phyloP scores from a whole-genome alignment of 2,329 filamentous ascomycete species.

The Alternaria tenuissima region DNA sequence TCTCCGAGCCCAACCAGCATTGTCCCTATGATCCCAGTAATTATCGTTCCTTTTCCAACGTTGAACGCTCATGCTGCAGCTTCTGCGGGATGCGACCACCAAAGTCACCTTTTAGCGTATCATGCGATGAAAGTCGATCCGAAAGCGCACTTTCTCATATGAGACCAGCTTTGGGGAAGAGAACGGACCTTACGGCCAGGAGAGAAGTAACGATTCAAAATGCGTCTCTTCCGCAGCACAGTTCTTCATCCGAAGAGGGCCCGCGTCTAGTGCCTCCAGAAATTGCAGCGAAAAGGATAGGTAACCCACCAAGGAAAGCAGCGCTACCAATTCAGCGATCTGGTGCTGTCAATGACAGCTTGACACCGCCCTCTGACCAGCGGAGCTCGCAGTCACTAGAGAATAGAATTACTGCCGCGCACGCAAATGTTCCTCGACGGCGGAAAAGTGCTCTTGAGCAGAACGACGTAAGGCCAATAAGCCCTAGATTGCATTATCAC shows the following conservation, averaged over 20 bases:
- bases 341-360: neutral
- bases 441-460: neutral
- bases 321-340: conserved; percentile 10
- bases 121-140: conserved; percentile 25
- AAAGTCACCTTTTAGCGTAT: conserved; percentile 11
- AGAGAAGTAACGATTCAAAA: neutral
- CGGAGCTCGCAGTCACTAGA: neutral
- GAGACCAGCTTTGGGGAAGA: neutral
- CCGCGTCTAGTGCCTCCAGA: conserved; percentile 18
- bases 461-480: conserved; percentile 10
- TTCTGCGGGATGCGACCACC: conserved; percentile 27
- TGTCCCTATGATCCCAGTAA: conserved; percentile 29
- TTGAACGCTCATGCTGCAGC: conserved; percentile 25
- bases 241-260: conserved; percentile 11
- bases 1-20: conserved; percentile 10
- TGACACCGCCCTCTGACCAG: neutral
- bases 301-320: conserved; percentile 22
- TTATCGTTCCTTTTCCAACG: conserved; percentile 29
- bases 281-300: conserved; percentile 17
- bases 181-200: neutral
- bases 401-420: neutral
- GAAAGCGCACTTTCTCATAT: conserved; percentile 23
- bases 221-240: neutral
- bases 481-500: conserved; percentile 34
- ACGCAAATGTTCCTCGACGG: neutral